phyloP scores from a whole-genome alignment of 228 moss, liverwort and hornwort species.

The Sphagnum fallax region DNA sequence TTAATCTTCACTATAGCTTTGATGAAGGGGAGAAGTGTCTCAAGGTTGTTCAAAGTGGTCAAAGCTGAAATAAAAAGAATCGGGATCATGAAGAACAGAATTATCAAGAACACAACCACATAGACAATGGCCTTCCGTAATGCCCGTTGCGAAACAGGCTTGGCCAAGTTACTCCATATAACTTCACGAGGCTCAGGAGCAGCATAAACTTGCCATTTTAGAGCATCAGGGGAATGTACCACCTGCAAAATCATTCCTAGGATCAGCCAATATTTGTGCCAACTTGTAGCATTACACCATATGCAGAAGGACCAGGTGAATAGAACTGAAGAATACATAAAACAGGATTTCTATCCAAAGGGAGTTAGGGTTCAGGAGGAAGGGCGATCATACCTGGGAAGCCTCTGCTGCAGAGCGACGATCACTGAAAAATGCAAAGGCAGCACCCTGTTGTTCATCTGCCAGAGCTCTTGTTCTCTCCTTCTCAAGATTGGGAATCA shows the following conservation, averaged over 20 bases:
- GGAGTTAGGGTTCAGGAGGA: background rate
- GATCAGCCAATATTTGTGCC: background rate
- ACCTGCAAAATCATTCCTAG: background rate
- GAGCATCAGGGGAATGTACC: background rate
- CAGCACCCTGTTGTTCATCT: background rate
- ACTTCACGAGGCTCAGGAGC: slow-evolving; percentile 2
- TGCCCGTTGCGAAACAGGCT: background rate
- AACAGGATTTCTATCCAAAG: background rate
- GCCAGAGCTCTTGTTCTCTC: background rate
- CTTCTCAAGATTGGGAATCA: background rate
- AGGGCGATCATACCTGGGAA: background rate
- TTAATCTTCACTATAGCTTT: background rate
- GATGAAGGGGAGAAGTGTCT: background rate
- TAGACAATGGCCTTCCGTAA: background rate
- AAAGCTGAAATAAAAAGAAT: background rate
- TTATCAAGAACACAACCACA: background rate
- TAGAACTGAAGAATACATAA: background rate
- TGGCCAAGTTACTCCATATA: background rate
- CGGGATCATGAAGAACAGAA: slow-evolving; percentile 1
- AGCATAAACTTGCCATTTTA: background rate
- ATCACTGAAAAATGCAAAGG: slow-evolving; percentile 1
- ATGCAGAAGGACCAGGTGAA: background rate
- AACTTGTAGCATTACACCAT: background rate
- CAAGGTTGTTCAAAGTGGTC: slow-evolving; percentile 1
- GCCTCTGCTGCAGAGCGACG: background rate